A percentile compares a stretch with the other conserved stretches of the same genome.
phyloP scores from a whole-genome alignment of 441 rosid genomes.

The Arabidopsis hybrid region DNA sequence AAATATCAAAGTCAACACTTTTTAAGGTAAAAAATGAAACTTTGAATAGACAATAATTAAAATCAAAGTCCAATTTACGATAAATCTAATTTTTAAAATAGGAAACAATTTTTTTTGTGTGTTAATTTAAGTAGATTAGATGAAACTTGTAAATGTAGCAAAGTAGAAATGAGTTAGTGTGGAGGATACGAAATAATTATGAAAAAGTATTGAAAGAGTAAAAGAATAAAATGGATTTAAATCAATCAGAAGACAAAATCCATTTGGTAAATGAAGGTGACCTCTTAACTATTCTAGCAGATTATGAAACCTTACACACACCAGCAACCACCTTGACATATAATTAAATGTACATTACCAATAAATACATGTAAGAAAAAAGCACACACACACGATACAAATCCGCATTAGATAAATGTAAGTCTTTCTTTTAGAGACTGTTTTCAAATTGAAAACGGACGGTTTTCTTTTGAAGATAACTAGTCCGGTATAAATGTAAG shows the following conservation, averaged over 20 bases:
- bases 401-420: not conserved
- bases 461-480: no score
- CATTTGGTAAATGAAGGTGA: constrained; percentile 31
- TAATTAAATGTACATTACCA: not conserved
- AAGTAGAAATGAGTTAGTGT: constrained; percentile 38
- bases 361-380: not conserved
- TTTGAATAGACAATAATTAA: not conserved
- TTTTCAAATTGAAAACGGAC: no score
- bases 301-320: constrained; percentile 10
- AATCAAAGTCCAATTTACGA: no score
- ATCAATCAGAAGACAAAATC: not conserved
- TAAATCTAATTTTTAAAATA: not conserved
- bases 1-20: constrained; percentile 34
- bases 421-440: no score
- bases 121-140: constrained; percentile 11
- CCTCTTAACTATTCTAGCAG: constrained; percentile 18
- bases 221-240: no score
- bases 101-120: not conserved
- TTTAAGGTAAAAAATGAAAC: not conserved
- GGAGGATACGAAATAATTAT: constrained; percentile 31
- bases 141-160: constrained; percentile 37
- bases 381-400: not conserved
- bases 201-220: constrained; percentile 7
- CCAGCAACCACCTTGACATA: constrained; percentile 1
- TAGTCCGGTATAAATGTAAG: no score